Base-by-base conservation (phyloP, 208 protist species). In the Trypanosoma theileri region DNA sequence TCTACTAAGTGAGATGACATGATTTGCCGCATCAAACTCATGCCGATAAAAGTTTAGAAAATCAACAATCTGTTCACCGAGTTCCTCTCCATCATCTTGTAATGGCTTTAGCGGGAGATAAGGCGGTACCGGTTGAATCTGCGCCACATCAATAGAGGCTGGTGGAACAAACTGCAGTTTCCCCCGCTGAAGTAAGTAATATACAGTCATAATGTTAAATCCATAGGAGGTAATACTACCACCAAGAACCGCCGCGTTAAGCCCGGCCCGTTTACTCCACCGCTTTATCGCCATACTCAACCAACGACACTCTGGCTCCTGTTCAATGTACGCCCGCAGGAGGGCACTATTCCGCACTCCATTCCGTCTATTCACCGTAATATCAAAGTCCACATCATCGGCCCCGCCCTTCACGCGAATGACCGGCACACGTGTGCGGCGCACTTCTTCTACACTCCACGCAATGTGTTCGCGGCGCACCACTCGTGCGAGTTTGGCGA, bases 161-260 rank as follows among this genome's bases (percentile, higher is more conserved):
- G 83, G 76, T 0, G 73, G 63, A 9, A 96, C 80, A 46, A 94
- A 85, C 51, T 57, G 48, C n/a, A 91, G 74, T 4, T 82, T 44
- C 14, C 73, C 64, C 3, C 87, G 85, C 40, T 75, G 79, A 8
- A 94, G 52, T n/a, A 93, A 64, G 62, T 93, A 96, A 66, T 94
- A 94, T 13, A 82, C 85, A 12, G 92, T 73, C 84, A 96, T 89
- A 40, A 96, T 41, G 56, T 95, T 92, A 75, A 92, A 95, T 14
- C 86, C 92, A 59, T 96, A 96, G 0, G 89, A 95, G 0, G 92
- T 96, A 53, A 96, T 73, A 70, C 81, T 94, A 10, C 89, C 86
- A 7, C 80, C 79, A 21, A 84, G 74, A 16, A 85, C 70, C 40
- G 79, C 69, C 0, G 69, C 81, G 66, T 95, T 95, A 22, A 96